Evolutionary conservation across 257 asterid species (phyloP).

Genomic region (Leonotis leonurus): DNA sequence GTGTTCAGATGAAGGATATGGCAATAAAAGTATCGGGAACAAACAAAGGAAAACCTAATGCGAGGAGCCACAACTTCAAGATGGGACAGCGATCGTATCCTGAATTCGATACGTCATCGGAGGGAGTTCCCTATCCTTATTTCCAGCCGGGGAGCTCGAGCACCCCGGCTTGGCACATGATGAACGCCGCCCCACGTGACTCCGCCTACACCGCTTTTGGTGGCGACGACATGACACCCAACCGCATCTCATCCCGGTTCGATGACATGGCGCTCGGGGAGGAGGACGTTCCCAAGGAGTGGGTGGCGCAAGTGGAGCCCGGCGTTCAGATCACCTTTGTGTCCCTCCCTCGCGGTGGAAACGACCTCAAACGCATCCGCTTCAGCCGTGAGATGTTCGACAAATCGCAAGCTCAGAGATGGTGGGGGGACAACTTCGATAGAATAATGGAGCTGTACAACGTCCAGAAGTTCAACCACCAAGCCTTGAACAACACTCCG

Average conservation of each 20-base stretch:
- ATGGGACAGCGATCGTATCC: constrained; percentile 53
- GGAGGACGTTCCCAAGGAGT: constrained; percentile 65
- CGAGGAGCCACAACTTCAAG: constrained; percentile 36
- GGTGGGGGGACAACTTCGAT: constrained; percentile 87
- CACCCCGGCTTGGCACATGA: constrained; percentile 61
- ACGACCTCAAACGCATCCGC: constrained; percentile 82
- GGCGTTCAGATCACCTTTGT: constrained; percentile 83
- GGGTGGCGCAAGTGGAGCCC: constrained; percentile 93
- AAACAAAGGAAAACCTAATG: constrained; percentile 42
- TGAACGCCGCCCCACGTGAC: constrained; percentile 33
- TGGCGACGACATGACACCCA: constrained; percentile 38
- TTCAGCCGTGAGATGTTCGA: constrained; percentile 88
- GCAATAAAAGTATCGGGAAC: constrained; percentile 74
- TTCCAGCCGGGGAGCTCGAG: constrained; percentile 58
- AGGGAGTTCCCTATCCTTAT: constrained; percentile 52
- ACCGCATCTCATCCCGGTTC: constrained; percentile 27
- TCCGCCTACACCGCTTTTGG: constrained; percentile 38
- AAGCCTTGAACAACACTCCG: constrained; percentile 54
- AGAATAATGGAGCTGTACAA: constrained; percentile 77
- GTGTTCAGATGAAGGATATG: constrained; percentile 79
- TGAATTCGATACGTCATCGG: constrained; percentile 54
- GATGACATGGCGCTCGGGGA: constrained; percentile 45
- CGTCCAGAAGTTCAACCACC: constrained; percentile 72
- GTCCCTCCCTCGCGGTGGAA: constrained; percentile 77
- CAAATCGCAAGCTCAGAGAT: constrained; percentile 76